phyloP scores from a whole-genome alignment of 805 yeast species.

The Yarrowia sp. region DNA sequence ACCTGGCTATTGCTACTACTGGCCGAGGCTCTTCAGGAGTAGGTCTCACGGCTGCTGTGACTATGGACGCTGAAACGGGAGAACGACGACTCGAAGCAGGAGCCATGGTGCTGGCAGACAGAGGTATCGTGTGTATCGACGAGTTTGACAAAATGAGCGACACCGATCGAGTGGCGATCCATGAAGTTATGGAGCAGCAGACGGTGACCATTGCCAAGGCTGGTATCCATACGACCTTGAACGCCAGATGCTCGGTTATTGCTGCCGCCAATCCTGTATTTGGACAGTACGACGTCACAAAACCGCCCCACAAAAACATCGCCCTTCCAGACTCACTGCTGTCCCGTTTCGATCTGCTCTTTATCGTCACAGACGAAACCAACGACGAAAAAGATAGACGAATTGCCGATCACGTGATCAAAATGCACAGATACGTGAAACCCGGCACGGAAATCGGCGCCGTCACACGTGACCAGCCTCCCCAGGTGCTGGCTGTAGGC shows the following conservation, averaged over 20 bases:
- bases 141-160: slow-evolving; percentile 99
- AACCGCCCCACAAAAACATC: slow-evolving; percentile 94
- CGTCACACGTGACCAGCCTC: slow-evolving; percentile 81
- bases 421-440: slow-evolving; percentile 89
- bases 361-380: slow-evolving; percentile 95
- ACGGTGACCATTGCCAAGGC: slow-evolving; percentile 97
- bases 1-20: slow-evolving; percentile 95
- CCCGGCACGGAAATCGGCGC: slow-evolving; percentile 91
- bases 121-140: slow-evolving; percentile 98
- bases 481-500: slow-evolving; percentile 82
- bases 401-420: slow-evolving; percentile 91
- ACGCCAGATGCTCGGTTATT: slow-evolving; percentile 94
- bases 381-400: slow-evolving; percentile 82
- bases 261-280: slow-evolving; percentile 98
- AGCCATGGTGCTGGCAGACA: slow-evolving; percentile 94
- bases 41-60: slow-evolving; percentile 97
- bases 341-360: slow-evolving; percentile 94
- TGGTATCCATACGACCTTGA: slow-evolving; percentile 93
- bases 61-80: slow-evolving; percentile 98
- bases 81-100: slow-evolving; percentile 99
- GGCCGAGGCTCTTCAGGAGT: slow-evolving; percentile 99
- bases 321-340: slow-evolving; percentile 95
- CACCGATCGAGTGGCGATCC: slow-evolving; percentile 94
- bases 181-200: slow-evolving; percentile 99
- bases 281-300: slow-evolving; percentile 95